Evolutionary conservation across 441 rosid genomes (phyloP), one percentile per base, ranked within the genome.

Genomic region (Manihot esculenta): DNA sequence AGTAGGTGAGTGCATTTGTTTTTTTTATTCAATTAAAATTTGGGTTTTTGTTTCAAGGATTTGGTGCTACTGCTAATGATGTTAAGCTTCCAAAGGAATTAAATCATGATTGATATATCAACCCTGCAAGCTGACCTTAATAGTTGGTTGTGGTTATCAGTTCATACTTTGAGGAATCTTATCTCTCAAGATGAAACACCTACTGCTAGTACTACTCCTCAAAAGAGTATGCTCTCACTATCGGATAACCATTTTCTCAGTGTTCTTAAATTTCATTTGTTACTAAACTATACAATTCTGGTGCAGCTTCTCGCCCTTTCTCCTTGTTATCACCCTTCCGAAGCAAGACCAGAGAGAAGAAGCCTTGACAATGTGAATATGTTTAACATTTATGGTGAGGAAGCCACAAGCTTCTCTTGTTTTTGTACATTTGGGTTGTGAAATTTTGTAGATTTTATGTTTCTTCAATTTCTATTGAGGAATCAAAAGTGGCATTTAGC

Each of bases 161-260:
- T 81, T 79, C 82, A 78, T 83, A 93, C 94, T 21, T 77, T 96
- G 87, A 95, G 88, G 81, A 92, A 85, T 72, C 90, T 95, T 17
- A 88, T 95, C 80, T 88, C 91, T 59, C 94, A 81, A 85, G 96
- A 92, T 49, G 99, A 91, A 74, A 85, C 90, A 13, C 89, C 89
- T 3, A 77, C 84, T 48, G 85, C 86, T 27, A 71, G 53, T 54
- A 71, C 73, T 7, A 84, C 91, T 73, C 85, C 87, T 45, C 92
- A 85, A 57, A 92, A 88, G 85, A 66, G 98, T 95, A 85, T 84
- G 94, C 62, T 60, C 53, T 41, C 68, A 5, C 21, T 20, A 38
- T 21, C 11, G 59, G 17, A 44, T 51, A n/a, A 5, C 8, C 55
- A 24, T 47, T 70, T 26, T 23, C 20, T 35, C 33, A 35, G 10